Evolutionary conservation across 1,284 basidiomycete genomes (phyloP).

Genomic region (Schizophyllum commune): DNA sequence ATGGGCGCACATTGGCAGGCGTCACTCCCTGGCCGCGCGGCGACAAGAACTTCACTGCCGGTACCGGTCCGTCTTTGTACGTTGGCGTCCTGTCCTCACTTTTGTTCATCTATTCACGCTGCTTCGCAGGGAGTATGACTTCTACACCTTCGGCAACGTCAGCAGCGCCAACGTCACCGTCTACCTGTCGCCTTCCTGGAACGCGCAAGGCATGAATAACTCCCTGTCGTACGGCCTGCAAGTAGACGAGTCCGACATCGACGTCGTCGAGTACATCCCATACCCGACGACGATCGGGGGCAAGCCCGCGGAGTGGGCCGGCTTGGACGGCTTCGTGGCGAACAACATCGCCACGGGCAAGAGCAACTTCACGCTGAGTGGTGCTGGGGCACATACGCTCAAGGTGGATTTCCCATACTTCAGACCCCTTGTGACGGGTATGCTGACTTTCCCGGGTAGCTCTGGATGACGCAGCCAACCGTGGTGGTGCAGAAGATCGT

Average conservation of each 20-base stretch:
- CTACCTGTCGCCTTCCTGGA: constrained; percentile 53
- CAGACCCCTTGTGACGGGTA: neutral
- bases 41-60: constrained; percentile 49
- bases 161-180: constrained; percentile 41
- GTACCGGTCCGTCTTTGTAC: constrained; percentile 52
- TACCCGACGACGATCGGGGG: constrained; percentile 35
- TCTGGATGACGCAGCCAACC: constrained; percentile 53
- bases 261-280: constrained; percentile 46
- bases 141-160: constrained; percentile 35
- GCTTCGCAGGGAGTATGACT: constrained; percentile 49
- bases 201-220: constrained; percentile 44
- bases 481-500: constrained; percentile 58
- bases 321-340: constrained; percentile 44
- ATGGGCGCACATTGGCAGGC: constrained; percentile 51
- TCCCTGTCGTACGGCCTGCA: constrained; percentile 51
- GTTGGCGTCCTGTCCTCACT: constrained; percentile 13
- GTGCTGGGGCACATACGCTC: constrained; percentile 48
- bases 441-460: constrained; percentile 18
- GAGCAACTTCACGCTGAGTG: constrained; percentile 27
- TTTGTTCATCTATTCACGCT: constrained; percentile 1
- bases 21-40: constrained; percentile 53
- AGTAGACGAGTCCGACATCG: constrained; percentile 38
- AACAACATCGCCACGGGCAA: constrained; percentile 36
- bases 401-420: constrained; percentile 28
- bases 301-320: constrained; percentile 44